These are phyloP conservation scores for Chlorella ohadii DNA, from an alignment of 139 green algal genomes.

Conservation along the genomic window DNA sequence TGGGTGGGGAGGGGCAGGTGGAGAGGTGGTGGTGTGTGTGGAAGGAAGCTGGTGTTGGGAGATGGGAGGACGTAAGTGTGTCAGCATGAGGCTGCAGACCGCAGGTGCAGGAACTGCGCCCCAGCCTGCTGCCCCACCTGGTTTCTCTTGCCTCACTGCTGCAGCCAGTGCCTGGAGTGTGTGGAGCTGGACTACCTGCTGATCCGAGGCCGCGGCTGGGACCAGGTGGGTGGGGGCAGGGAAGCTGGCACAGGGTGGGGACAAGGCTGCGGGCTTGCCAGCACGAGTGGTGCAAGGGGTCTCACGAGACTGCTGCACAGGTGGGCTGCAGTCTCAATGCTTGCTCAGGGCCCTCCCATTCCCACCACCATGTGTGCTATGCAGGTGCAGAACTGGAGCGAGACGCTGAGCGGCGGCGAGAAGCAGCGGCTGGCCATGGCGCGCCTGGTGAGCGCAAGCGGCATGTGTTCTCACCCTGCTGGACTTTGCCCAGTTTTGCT, in stretches of 20 bases:
- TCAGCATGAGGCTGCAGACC: too few relatives aligned
- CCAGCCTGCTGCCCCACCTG: background rate
- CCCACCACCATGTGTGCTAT: background rate
- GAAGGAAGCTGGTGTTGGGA: too few relatives aligned
- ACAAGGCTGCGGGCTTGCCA: too few relatives aligned
- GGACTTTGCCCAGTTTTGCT: too few relatives aligned
- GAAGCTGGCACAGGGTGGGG: constrained; percentile 16
- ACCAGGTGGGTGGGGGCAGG: constrained; percentile 16
- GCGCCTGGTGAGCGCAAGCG: constrained; percentile 35
- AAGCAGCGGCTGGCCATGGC: constrained; percentile 95
- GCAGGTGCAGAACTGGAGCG: constrained; percentile 79
- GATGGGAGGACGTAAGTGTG: too few relatives aligned
- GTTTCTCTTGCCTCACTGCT: too few relatives aligned
- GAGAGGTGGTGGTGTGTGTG: too few relatives aligned
- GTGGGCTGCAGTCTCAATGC: background rate
- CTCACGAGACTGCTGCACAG: too few relatives aligned
- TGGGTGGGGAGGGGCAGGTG: too few relatives aligned
- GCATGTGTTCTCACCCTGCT: too few relatives aligned
- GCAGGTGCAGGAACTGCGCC: too few relatives aligned
- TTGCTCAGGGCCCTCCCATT: background rate
- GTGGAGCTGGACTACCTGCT: constrained; percentile 93
- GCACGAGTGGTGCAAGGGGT: too few relatives aligned
- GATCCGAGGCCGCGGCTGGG: constrained; percentile 56
- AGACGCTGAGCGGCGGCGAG: constrained; percentile 89
- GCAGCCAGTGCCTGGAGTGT: constrained; percentile 66